These are phyloP conservation scores for Nissolia schottii DNA, from an alignment of 306 rosid species.

Conservation along the genomic window DNA sequence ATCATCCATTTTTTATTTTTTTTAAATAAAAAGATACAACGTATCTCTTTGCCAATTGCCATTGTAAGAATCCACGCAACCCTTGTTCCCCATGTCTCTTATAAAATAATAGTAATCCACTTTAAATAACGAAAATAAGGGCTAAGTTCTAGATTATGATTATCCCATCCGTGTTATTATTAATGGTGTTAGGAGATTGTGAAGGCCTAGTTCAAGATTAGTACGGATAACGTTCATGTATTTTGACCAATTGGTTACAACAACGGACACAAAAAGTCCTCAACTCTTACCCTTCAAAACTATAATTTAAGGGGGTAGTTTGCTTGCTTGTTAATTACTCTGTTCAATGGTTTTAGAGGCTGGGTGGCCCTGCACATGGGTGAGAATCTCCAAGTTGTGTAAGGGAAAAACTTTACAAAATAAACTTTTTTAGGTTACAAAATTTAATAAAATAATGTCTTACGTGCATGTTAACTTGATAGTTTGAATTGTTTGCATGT, in stretches of 20 bases:
- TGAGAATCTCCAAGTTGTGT: slow-evolving; percentile 23
- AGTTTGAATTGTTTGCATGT: slow-evolving; percentile 34
- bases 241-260: neutral
- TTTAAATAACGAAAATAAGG: neutral
- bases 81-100: slow-evolving; percentile 14
- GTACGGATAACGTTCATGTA: slow-evolving; percentile 12
- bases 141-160: neutral
- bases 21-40: slow-evolving; percentile 9
- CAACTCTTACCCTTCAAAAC: neutral
- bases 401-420: slow-evolving; percentile 14
- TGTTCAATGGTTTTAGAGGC: neutral
- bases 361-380: slow-evolving; percentile 38
- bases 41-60: slow-evolving; percentile 23
- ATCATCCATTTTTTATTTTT: neutral
- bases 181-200: neutral
- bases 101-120: neutral
- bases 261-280: neutral
- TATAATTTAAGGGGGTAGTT: neutral
- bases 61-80: slow-evolving; percentile 17
- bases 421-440: no score
- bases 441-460: no score
- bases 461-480: slow-evolving; percentile 21
- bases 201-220: neutral
- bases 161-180: neutral
- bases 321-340: slow-evolving; percentile 6